These are phyloP conservation scores for Millerozyma acaciae DNA, from an alignment of 805 yeast species.

Conservation along the genomic window DNA sequence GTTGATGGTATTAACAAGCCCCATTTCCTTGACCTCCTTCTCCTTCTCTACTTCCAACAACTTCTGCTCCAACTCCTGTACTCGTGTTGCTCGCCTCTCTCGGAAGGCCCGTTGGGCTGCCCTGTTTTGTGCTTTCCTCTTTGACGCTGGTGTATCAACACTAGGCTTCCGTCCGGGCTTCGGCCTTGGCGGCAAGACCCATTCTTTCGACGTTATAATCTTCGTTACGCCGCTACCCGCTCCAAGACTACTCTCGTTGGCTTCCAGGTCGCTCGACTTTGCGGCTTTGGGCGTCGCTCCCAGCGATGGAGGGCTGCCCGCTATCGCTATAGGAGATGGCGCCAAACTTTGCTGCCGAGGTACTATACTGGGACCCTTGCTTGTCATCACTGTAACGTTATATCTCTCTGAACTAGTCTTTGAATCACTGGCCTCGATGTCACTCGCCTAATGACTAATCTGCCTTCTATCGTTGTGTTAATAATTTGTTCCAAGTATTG, in stretches of 20 bases:
- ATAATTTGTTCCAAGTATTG: too few species aligned
- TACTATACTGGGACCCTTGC: slow-evolving; percentile 16
- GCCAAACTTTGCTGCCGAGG: slow-evolving; percentile 15
- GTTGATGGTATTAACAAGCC: slow-evolving; percentile 48
- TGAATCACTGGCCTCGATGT: background rate
- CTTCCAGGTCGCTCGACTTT: background rate
- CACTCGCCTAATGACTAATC: background rate
- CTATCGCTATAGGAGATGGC: slow-evolving; percentile 15
- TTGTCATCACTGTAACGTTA: too few species aligned
- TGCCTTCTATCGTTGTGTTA: too few species aligned
- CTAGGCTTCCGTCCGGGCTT: slow-evolving; percentile 62
- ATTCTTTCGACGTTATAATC: slow-evolving; percentile 55
- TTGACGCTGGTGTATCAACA: slow-evolving; percentile 76
- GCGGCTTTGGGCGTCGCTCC: slow-evolving; percentile 10
- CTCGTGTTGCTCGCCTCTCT: slow-evolving; percentile 79
- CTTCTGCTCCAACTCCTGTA: slow-evolving; percentile 71
- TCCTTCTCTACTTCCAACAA: slow-evolving; percentile 65
- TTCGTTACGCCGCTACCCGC: slow-evolving; percentile 26
- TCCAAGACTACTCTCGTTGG: background rate
- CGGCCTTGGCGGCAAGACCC: slow-evolving; percentile 61
- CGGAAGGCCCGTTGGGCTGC: slow-evolving; percentile 94
- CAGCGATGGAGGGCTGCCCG: slow-evolving; percentile 9
- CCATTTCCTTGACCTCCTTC: slow-evolving; percentile 56
- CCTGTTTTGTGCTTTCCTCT: slow-evolving; percentile 85
- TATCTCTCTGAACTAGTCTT: background rate